Conservation (phyloP, 2,329 filamentous ascomycete genomes). For the Anisogramma anomala region DNA sequence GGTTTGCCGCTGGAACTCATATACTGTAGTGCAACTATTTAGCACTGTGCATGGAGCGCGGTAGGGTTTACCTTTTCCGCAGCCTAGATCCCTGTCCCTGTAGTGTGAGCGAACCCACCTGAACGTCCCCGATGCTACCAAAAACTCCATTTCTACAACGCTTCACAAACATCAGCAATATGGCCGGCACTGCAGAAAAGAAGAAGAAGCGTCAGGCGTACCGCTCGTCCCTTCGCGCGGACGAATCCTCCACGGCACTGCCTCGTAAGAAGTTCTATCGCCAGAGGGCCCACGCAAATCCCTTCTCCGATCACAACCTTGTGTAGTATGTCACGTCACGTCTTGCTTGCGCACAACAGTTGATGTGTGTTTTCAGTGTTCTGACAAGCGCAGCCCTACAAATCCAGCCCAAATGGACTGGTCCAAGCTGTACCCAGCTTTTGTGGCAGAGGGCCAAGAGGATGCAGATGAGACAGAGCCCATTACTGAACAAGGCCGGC, state of each 20-base stretch:
- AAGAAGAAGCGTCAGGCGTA: constrained; percentile 56
- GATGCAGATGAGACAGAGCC: constrained; percentile 14
- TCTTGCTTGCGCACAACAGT: background rate
- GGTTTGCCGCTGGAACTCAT: too few relatives aligned
- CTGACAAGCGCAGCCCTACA: constrained; percentile 47
- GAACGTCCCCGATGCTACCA: too few relatives aligned
- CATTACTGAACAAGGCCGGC: constrained; percentile 5
- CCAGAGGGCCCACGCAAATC: constrained; percentile 93
- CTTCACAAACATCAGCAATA: background rate
- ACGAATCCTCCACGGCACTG: constrained; percentile 47
- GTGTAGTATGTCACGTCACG: constrained; percentile 46
- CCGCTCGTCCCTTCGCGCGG: constrained; percentile 37
- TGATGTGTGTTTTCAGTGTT: background rate
- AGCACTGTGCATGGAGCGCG: too few relatives aligned
- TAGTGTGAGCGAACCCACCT: too few relatives aligned
- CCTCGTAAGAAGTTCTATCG: constrained; percentile 95
- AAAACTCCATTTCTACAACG: too few relatives aligned
- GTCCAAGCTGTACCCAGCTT: constrained; percentile 72
- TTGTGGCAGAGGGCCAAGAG: constrained; percentile 33
- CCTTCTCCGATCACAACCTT: constrained; percentile 87
- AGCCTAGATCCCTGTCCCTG: too few relatives aligned
- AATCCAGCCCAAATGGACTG: constrained; percentile 83
- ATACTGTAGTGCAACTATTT: too few relatives aligned
- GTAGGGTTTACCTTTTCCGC: too few relatives aligned
- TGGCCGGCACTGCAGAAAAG: constrained; percentile 27